Evolutionary conservation across 1,139 yeast species (phyloP), one percentile per base, ranked within the genome.

Genomic region (Blastobotrys elegans): DNA sequence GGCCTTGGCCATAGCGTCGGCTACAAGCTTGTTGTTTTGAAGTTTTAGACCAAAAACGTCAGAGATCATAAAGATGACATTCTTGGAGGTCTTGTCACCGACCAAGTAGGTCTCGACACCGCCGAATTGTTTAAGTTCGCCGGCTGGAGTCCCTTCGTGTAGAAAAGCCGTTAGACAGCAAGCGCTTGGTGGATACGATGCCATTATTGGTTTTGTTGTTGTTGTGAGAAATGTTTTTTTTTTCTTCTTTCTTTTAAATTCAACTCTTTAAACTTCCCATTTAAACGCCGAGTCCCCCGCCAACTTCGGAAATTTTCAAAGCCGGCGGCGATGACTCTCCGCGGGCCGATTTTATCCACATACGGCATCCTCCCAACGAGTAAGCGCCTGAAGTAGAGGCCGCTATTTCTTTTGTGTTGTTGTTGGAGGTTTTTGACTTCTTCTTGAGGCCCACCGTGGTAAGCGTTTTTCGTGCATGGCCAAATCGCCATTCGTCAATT

Each of bases 1-100:
- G n/a, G 76, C 74, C 43, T 67, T 66, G 43, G 92, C 84, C 50
- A 83, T 73, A 48, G 75, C 72, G 63, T 88, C 96, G 26, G 96
- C 96, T 53, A 84, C 61, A 53, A 82, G 69, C 58, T 71, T 67
- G 27, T 68, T 69, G 65, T 88, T 88, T 62, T 69, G 69, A 60
- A 73, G 73, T 42, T 69, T 67, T 62, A 75, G 67, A 40, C 96
- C 96, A 54, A 64, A 77, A 47, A 88, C 69, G 62, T 89, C 96
- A 43, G 94, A 75, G 38, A 81, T 56, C 43, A 85, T 73, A 27
- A 85, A 80, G 35, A 87, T 62, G 18, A 82, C 67, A 56, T 71
- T 74, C 44, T 63, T 62, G 36, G 47, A 44, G 18, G 74, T 71
- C 53, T 67, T 65, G 51, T 68, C 68, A 32, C 92, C 90, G 18